These are phyloP conservation scores for Nitzschia palea DNA, from an alignment of 108 stramenopile species.

Conservation along the genomic window DNA sequence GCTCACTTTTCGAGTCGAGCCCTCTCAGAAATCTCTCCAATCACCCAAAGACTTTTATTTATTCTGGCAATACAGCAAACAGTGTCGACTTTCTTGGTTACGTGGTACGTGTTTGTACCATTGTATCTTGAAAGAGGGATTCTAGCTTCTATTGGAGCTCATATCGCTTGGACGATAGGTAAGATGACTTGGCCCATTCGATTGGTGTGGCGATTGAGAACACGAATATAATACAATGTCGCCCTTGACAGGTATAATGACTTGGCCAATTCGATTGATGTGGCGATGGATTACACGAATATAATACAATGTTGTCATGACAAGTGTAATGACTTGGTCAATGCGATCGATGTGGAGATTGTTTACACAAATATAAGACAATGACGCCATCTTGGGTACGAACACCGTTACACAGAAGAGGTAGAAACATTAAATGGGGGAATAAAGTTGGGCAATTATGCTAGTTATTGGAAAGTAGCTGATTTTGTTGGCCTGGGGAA, in stretches of 20 bases:
- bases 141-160: constrained; percentile 24
- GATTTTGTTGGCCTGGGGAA: constrained; percentile 17
- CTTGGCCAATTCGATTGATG: too few species aligned
- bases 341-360: too few species aligned
- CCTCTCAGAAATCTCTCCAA: constrained; percentile 15
- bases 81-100: constrained; percentile 29
- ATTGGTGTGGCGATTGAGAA: constrained; percentile 2
- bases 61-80: constrained; percentile 32
- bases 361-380: too few species aligned
- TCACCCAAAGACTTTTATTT: constrained; percentile 4
- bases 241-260: too few species aligned
- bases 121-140: constrained; percentile 23
- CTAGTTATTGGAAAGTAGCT: neutral
- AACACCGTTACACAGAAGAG: too few species aligned
- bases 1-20: constrained; percentile 10
- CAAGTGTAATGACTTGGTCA: too few species aligned
- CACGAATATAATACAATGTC: too few species aligned
- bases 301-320: too few species aligned
- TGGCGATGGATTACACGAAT: too few species aligned
- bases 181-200: constrained; percentile 29
- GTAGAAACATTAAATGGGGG: too few species aligned
- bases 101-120: constrained; percentile 17
- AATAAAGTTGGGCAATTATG: neutral
- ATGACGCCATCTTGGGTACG: too few species aligned
- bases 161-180: constrained; percentile 34